These are phyloP conservation scores for Kodamaea alishanica DNA, from an alignment of 1,139 yeast species.

Conservation along the genomic window DNA sequence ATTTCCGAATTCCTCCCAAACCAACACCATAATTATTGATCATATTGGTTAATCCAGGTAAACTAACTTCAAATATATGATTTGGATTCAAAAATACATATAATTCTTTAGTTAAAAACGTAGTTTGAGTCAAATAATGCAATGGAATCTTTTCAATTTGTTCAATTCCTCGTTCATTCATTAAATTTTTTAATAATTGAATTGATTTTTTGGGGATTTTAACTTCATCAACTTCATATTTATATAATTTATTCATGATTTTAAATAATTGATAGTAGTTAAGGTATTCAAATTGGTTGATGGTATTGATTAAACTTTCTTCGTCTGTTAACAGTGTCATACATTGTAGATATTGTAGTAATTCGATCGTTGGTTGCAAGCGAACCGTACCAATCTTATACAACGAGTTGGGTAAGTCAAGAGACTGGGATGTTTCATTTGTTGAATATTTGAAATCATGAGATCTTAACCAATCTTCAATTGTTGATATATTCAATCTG, in stretches of 20 bases:
- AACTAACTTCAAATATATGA: conserved; percentile 45
- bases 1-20: conserved; percentile 47
- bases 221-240: conserved; percentile 78
- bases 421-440: conserved; percentile 23
- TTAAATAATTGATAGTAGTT: conserved; percentile 71
- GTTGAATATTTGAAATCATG: conserved; percentile 61
- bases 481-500: conserved; percentile 73
- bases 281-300: conserved; percentile 54
- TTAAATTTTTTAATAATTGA: conserved; percentile 31
- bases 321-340: conserved; percentile 60
- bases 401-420: conserved; percentile 39
- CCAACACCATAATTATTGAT: conserved; percentile 63
- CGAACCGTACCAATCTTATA: conserved; percentile 61
- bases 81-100: conserved; percentile 49
- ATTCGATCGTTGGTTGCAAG: conserved; percentile 69
- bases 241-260: conserved; percentile 64
- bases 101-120: conserved; percentile 37
- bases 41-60: conserved; percentile 60
- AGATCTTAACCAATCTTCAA: conserved; percentile 91
- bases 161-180: conserved; percentile 38
- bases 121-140: conserved; percentile 44
- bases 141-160: conserved; percentile 32
- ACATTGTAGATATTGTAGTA: conserved; percentile 88
- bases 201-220: conserved; percentile 50
- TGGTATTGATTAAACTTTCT: conserved; percentile 54